These are phyloP conservation scores for Hyaloscypha finlandica DNA, from an alignment of 495 filamentous ascomycete species.

Conservation along the genomic window DNA sequence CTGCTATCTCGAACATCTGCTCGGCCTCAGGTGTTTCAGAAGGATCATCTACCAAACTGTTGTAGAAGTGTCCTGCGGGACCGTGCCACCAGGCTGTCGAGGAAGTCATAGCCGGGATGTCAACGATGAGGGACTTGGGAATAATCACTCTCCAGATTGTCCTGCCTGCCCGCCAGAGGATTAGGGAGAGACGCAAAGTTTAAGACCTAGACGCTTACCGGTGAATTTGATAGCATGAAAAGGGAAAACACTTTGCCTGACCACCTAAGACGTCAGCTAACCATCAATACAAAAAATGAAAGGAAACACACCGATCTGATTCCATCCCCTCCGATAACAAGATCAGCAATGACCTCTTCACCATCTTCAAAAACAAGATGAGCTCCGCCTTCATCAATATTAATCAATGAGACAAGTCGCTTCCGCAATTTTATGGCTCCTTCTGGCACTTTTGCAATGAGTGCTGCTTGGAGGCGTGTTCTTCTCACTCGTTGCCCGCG, in stretches of 20 bases:
- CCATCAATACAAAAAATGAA: constrained; percentile 13
- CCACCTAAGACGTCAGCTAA: constrained; percentile 26
- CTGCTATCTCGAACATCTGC: constrained; percentile 38
- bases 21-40: constrained; percentile 39
- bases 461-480: constrained; percentile 44
- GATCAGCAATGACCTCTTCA: constrained; percentile 40
- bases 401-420: constrained; percentile 37
- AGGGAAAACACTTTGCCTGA: constrained; percentile 35
- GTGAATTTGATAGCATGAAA: constrained; percentile 43
- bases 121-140: constrained; percentile 34
- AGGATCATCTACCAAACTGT: constrained; percentile 34
- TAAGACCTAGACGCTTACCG: constrained; percentile 2
- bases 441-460: constrained; percentile 40
- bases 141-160: constrained; percentile 44
- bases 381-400: constrained; percentile 36
- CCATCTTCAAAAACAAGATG: constrained; percentile 43
- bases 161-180: constrained; percentile 29
- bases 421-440: constrained; percentile 43
- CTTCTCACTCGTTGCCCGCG: constrained; percentile 39
- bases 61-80: constrained; percentile 45
- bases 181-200: not conserved
- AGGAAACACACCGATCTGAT: constrained; percentile 47
- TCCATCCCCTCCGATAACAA: constrained; percentile 55
- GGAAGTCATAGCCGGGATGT: constrained; percentile 41
- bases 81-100: constrained; percentile 51